These are phyloP conservation scores for Asclepias syriaca DNA, from an alignment of 257 asterid genomes.

Conservation along the genomic window DNA sequence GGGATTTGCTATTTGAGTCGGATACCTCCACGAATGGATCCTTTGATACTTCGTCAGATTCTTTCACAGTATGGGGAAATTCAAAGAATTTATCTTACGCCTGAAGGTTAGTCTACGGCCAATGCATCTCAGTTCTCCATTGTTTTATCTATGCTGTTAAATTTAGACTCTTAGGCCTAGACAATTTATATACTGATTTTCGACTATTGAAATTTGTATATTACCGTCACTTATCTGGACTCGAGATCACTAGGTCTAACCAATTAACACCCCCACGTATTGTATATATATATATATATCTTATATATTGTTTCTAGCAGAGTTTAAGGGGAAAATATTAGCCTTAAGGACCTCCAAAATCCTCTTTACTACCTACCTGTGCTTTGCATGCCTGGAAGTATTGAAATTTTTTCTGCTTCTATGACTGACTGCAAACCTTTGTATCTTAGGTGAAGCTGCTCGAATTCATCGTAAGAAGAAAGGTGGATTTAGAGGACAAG, in stretches of 20 bases:
- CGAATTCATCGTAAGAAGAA: slow-evolving; percentile 55
- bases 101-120: slow-evolving; percentile 49
- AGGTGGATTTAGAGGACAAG: slow-evolving; percentile 79
- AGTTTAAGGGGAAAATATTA: no score
- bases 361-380: background rate
- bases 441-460: slow-evolving; percentile 45
- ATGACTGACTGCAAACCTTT: background rate
- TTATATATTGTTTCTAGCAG: no score
- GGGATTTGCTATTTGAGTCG: slow-evolving; percentile 88
- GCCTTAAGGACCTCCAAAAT: no score
- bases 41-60: slow-evolving; percentile 62
- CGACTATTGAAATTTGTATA: no score
- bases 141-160: background rate
- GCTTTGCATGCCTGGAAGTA: background rate
- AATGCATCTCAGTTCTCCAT: background rate
- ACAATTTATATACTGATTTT: background rate
- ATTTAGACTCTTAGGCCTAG: no score
- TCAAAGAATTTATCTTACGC: slow-evolving; percentile 69
- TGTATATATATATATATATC: no score
- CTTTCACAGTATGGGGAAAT: slow-evolving; percentile 72
- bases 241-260: no score
- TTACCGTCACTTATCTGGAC: background rate
- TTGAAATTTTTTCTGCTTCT: slow-evolving; percentile 1
- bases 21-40: slow-evolving; percentile 87
- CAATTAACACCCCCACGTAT: no score